These are phyloP conservation scores for Lenwebbia sp. DNA, from an alignment of 345 rosid genomes.

Conservation along the genomic window DNA sequence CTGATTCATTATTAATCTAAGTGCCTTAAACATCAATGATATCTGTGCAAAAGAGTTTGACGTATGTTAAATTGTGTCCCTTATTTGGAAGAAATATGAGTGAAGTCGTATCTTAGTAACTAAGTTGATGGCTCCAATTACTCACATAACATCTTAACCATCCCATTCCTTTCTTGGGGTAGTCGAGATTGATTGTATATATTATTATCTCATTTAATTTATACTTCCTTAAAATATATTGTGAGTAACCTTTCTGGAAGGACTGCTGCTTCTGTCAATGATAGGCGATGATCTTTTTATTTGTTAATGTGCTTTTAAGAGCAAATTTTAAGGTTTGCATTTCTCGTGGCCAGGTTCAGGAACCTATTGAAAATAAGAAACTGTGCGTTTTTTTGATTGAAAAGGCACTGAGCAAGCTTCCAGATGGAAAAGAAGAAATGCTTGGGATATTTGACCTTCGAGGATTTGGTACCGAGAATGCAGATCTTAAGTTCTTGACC, in stretches of 20 bases:
- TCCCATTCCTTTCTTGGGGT: not conserved
- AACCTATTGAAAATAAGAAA: constrained; percentile 61
- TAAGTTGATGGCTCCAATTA: not conserved
- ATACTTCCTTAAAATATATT: not conserved
- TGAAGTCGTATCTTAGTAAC: not conserved
- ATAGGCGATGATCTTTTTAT: not conserved
- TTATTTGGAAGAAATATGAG: not conserved
- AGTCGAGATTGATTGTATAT: not conserved
- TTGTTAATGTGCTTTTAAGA: not conserved
- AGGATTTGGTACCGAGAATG: constrained; percentile 52
- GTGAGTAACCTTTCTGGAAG: not conserved
- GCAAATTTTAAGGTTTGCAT: not conserved
- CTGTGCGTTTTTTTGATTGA: constrained; percentile 65
- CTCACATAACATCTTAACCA: not conserved
- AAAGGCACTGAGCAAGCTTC: constrained; percentile 70
- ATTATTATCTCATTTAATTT: not conserved
- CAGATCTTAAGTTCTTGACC: constrained; percentile 63
- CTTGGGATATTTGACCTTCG: constrained; percentile 78
- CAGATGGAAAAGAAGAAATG: constrained; percentile 57
- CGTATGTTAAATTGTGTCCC: not conserved
- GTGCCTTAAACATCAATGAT: not conserved
- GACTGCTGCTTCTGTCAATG: not conserved
- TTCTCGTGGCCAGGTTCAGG: constrained; percentile 41
- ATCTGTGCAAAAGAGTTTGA: not conserved
- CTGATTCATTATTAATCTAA: not conserved